phyloP scores from a whole-genome alignment of 495 filamentous ascomycete genomes.

The Hyaloscypha bicolor region DNA sequence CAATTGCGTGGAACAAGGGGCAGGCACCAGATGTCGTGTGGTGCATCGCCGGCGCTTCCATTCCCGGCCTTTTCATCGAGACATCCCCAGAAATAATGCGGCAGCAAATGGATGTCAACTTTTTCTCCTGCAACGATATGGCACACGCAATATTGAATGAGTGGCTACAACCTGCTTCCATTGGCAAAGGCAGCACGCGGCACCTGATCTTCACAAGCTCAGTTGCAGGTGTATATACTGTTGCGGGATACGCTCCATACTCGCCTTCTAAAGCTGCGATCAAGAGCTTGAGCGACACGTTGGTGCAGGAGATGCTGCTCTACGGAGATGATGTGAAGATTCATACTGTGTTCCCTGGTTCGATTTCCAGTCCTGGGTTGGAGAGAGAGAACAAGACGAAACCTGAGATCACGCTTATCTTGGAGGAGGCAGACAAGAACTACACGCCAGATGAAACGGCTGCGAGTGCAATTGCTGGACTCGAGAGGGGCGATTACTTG shows the following conservation, averaged over 20 bases:
- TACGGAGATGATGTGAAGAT: constrained; percentile 77
- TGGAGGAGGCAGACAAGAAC: constrained; percentile 80
- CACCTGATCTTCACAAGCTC: constrained; percentile 91
- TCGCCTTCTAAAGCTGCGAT: constrained; percentile 85
- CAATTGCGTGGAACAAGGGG: constrained; percentile 81
- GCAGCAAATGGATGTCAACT: constrained; percentile 89
- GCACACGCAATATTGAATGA: constrained; percentile 67
- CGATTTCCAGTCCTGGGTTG: constrained; percentile 74
- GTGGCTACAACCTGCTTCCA: constrained; percentile 57
- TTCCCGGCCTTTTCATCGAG: constrained; percentile 80
- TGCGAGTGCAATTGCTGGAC: constrained; percentile 60
- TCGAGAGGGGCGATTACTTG: constrained; percentile 81
- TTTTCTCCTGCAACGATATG: constrained; percentile 85
- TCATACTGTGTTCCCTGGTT: constrained; percentile 83
- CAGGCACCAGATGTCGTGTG: constrained; percentile 81
- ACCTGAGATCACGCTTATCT: constrained; percentile 74
- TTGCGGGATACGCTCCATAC: constrained; percentile 87
- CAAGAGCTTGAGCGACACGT: constrained; percentile 76
- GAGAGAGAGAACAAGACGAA: constrained; percentile 81
- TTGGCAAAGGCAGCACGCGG: constrained; percentile 40
- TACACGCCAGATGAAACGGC: constrained; percentile 83
- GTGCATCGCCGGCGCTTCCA: constrained; percentile 82
- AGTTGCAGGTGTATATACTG: constrained; percentile 69
- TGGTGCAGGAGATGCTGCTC: constrained; percentile 80
- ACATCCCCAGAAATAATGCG: constrained; percentile 62